Percentiles rank a stretch among this genome's conserved stretches.
Conservation (phyloP, 1,284 basidiomycete species). For the Rhodofomes roseus region DNA sequence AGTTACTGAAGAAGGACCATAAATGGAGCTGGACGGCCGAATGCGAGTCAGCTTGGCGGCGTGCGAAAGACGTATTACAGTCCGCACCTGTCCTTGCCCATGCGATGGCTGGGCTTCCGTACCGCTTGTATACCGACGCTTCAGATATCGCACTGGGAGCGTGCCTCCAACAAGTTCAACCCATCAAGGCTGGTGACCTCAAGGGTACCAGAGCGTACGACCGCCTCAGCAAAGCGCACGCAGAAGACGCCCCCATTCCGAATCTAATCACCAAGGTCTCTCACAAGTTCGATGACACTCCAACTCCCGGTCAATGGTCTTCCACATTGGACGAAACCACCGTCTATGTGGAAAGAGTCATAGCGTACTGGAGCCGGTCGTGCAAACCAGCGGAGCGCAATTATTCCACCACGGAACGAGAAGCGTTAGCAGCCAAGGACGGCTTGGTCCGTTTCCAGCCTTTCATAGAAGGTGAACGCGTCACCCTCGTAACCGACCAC, state of each 20-base stretch:
- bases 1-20: too few relatives aligned
- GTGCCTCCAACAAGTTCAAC: constrained; percentile 29
- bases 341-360: constrained; percentile 28
- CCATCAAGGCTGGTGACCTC: constrained; percentile 31
- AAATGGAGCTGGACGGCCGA: constrained; percentile 17
- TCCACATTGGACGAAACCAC: constrained; percentile 22
- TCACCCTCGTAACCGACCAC: constrained; percentile 27
- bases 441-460: too few relatives aligned
- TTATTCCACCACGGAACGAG: too few relatives aligned
- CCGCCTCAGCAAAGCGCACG: constrained; percentile 15
- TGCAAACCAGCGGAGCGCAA: constrained; percentile 24
- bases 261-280: constrained; percentile 15
- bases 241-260: constrained; percentile 16
- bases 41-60: constrained; percentile 14
- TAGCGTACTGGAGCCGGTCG: constrained; percentile 29
- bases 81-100: constrained; percentile 18
- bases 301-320: constrained; percentile 15
- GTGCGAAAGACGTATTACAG: constrained; percentile 10
- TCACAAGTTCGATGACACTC: constrained; percentile 13
- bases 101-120: too few relatives aligned
- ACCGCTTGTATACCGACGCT: too few relatives aligned
- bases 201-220: constrained; percentile 33
- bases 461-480: constrained; percentile 28
- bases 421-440: too few relatives aligned
- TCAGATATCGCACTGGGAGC: constrained; percentile 26